Percentiles rank a stretch among this genome's conserved stretches.
Evolutionary conservation across 306 rosid species (phyloP).

Genomic region (Lagenaria siceraria): DNA sequence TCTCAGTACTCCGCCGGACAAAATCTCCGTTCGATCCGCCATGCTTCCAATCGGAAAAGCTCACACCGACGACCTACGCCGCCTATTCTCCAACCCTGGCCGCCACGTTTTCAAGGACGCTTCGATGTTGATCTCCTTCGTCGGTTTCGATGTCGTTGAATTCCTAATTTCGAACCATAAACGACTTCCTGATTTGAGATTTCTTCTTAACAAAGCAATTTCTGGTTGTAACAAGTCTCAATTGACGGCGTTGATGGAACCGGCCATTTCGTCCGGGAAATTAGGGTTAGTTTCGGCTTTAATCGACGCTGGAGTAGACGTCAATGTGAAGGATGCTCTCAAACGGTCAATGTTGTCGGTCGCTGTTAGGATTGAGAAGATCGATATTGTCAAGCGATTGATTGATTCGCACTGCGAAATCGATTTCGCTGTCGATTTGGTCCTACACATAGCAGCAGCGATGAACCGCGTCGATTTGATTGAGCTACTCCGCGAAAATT

Average conservation of each 20-base stretch:
- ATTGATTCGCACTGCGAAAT: constrained; percentile 32
- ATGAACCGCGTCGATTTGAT: constrained; percentile 42
- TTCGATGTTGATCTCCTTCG: constrained; percentile 34
- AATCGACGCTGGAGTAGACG: constrained; percentile 50
- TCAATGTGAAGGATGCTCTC: constrained; percentile 21
- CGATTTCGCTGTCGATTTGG: constrained; percentile 18
- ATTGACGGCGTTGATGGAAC: constrained; percentile 32
- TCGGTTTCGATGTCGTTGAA: constrained; percentile 49
- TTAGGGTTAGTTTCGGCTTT: constrained; percentile 24
- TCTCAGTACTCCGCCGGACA: constrained; percentile 29
- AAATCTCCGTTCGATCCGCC: constrained; percentile 49
- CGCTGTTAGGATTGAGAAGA: constrained; percentile 28
- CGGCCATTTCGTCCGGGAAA: constrained; percentile 31
- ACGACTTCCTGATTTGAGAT: constrained; percentile 7
- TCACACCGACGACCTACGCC: constrained; percentile 43
- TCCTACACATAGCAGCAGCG: constrained; percentile 45
- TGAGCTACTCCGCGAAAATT: constrained; percentile 21
- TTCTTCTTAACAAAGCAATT: constrained; percentile 29
- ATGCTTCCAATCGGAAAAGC: constrained; percentile 83
- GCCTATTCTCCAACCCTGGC: constrained; percentile 49
- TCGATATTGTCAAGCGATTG: constrained; percentile 33
- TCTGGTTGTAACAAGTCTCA: constrained; percentile 34
- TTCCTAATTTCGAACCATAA: constrained; percentile 29
- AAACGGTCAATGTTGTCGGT: constrained; percentile 26
- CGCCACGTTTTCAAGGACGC: constrained; percentile 82